phyloP scores from a whole-genome alignment of 257 asterid species.

The Salvia rosmarinus region DNA sequence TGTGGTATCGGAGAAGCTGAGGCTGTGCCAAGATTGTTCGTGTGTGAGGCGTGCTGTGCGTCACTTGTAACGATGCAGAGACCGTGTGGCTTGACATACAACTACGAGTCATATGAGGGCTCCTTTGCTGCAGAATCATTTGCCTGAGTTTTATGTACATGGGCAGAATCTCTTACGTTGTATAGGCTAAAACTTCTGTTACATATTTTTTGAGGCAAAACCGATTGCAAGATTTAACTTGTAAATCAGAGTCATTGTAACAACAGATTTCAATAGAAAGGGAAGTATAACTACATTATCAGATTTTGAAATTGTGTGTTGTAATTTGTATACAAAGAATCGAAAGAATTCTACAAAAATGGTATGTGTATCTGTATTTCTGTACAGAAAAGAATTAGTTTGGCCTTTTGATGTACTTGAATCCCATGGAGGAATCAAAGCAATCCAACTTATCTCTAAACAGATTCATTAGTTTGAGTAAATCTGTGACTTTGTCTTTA shows the following conservation, averaged over 20 bases:
- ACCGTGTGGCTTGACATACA: slow-evolving; percentile 27
- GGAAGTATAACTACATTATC: not conserved
- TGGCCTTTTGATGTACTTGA: slow-evolving; percentile 59
- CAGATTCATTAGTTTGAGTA: slow-evolving; percentile 70
- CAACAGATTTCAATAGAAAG: not conserved
- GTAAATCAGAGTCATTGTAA: not conserved
- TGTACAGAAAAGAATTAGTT: slow-evolving; percentile 37
- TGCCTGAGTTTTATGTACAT: slow-evolving; percentile 19
- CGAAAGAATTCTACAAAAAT: slow-evolving; percentile 23
- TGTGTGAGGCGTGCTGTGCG: slow-evolving; percentile 66
- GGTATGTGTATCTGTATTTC: slow-evolving; percentile 23
- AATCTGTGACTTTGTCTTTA: slow-evolving; percentile 68
- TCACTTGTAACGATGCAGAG: slow-evolving; percentile 60
- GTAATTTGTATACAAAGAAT: slow-evolving; percentile 17
- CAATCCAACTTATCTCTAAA: slow-evolving; percentile 62
- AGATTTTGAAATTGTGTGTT: not conserved
- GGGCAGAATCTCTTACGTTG: slow-evolving; percentile 1
- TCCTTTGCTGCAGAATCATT: slow-evolving; percentile 28
- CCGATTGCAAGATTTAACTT: not conserved
- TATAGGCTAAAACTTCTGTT: too few relatives aligned
- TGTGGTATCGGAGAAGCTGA: slow-evolving; percentile 73
- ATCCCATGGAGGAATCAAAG: slow-evolving; percentile 64
- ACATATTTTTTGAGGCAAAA: not conserved
- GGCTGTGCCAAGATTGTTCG: slow-evolving; percentile 70
- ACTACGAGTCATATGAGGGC: slow-evolving; percentile 23